These are phyloP conservation scores for Cephalotrichum gorgonifer DNA, from an alignment of 2,329 filamentous ascomycete species.

Conservation along the genomic window DNA sequence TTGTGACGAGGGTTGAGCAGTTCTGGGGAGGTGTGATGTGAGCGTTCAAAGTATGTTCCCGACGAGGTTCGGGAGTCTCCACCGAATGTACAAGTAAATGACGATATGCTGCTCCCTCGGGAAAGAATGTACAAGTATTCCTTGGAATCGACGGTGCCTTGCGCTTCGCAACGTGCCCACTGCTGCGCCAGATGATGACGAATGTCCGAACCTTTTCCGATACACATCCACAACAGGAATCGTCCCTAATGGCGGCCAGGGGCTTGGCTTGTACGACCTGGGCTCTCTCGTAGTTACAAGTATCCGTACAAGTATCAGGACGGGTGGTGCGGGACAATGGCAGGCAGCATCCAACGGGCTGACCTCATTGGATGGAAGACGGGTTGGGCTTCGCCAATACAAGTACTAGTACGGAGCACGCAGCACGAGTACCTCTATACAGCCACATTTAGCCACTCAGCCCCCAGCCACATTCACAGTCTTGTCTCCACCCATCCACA, in stretches of 20 bases:
- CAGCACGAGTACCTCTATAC: no score
- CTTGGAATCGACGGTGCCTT: slow-evolving; percentile 1
- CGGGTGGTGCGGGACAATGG: no score
- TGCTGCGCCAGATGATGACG: slow-evolving; percentile 5
- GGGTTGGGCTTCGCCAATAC: no score
- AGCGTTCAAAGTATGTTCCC: neutral
- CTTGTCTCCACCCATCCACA: no score
- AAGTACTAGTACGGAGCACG: neutral
- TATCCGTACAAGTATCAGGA: no score
- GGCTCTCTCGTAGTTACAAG: no score
- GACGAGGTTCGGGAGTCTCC: neutral
- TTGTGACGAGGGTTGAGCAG: no score
- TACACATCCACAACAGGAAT: neutral
- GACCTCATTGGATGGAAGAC: no score
- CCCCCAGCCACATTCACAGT: no score
- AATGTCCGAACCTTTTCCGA: slow-evolving; percentile 7
- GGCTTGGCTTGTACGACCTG: no score
- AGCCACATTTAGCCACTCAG: no score
- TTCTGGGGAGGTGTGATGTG: neutral
- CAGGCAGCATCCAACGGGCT: no score
- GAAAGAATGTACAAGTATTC: neutral
- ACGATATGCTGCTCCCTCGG: neutral
- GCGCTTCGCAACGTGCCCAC: slow-evolving; percentile 1
- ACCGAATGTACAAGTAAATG: neutral
- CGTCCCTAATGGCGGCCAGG: neutral